Evolutionary conservation across 129 eudicot genomes (phyloP), one percentile per base, ranked within the genome.

Genomic region (Ambrosia artemisiifolia): DNA sequence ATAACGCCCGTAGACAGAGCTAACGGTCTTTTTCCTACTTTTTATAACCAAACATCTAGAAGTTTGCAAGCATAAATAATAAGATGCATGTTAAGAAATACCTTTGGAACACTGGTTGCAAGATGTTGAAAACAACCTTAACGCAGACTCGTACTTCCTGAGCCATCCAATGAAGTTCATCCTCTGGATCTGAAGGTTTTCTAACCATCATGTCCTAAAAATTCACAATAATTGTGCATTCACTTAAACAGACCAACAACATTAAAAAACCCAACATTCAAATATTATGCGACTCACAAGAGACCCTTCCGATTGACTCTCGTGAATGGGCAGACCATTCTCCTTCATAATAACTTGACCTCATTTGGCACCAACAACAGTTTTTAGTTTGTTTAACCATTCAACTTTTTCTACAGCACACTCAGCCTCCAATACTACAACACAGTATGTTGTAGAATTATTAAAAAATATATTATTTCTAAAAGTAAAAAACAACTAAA

Each of bases 91-190:
- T 74, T 20, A 16, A 44, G 7, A 16, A 55, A 54, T 50, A 94
- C 99, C 85, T 94, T 94, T 34, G 99, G 99, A 49, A 94, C 99
- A 84, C 90, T 94, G 36, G 99, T 97, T 50, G 97, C 99, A 64
- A 94, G 97, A 77, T 94, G 78, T 94, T 90, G 34, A 94, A 85
- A 77, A 94, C 99, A 75, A 97, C 99, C 85, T 94, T 96, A 18
- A 88, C 96, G 57, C 90, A 90, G 63, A 96, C 97, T 20, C 99
- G 96, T 79, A 94, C 99, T 90, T 94, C 99, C 80, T 90, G 99
- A 62, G 99, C 80, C 99, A 94, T 94, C 99, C 99, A 94, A 49
- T 97, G 88, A 69, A 94, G 97, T 80, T 94, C 99, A 66, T 94
- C 99, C 73, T 94, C 99, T 0, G 99, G 99, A 72, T 94, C 97